Percentiles rank a stretch among this genome's conserved stretches.
Conservation (phyloP, 2,329 filamentous ascomycete species). For the Raffaelea deltoideospora region DNA sequence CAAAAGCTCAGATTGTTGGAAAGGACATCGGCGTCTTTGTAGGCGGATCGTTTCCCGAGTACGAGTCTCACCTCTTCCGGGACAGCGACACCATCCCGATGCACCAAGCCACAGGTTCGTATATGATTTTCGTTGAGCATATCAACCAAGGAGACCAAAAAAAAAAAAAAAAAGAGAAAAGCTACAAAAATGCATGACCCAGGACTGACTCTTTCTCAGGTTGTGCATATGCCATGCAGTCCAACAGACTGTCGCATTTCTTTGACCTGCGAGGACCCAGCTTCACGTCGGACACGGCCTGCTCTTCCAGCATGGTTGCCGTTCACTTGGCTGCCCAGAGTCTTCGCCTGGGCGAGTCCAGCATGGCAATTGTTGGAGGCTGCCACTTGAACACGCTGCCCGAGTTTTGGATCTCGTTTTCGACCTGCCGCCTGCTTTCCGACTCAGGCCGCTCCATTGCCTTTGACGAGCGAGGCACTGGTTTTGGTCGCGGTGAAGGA, state of each 20-base stretch:
- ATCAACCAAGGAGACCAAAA: slow-evolving; percentile 17
- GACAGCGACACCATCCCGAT: slow-evolving; percentile 32
- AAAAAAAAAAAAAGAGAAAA: too few relatives aligned
- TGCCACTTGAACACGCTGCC: slow-evolving; percentile 32
- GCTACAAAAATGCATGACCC: slow-evolving; percentile 1
- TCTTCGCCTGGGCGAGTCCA: slow-evolving; percentile 29
- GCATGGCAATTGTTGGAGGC: slow-evolving; percentile 29
- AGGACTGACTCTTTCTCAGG: slow-evolving; percentile 14
- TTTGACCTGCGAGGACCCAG: slow-evolving; percentile 39
- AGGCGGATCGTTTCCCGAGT: slow-evolving; percentile 31
- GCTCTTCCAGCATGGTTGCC: slow-evolving; percentile 34
- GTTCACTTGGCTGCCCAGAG: slow-evolving; percentile 35
- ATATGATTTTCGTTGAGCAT: slow-evolving; percentile 12
- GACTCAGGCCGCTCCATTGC: slow-evolving; percentile 12
- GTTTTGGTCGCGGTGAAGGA: slow-evolving; percentile 31
- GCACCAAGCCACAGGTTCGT: slow-evolving; percentile 36
- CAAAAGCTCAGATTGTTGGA: slow-evolving; percentile 29
- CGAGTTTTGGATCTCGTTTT: slow-evolving; percentile 30
- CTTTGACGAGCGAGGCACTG: slow-evolving; percentile 25
- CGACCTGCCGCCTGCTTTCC: slow-evolving; percentile 19
- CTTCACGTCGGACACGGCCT: slow-evolving; percentile 36
- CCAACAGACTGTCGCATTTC: slow-evolving; percentile 38
- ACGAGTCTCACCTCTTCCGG: slow-evolving; percentile 27
- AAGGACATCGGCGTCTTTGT: slow-evolving; percentile 34
- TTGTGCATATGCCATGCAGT: slow-evolving; percentile 30